Percentiles rank a stretch among this genome's conserved stretches.
These are phyloP conservation scores for Fusarium tuaranense DNA, from an alignment of 2,329 filamentous ascomycete species.

Conservation along the genomic window DNA sequence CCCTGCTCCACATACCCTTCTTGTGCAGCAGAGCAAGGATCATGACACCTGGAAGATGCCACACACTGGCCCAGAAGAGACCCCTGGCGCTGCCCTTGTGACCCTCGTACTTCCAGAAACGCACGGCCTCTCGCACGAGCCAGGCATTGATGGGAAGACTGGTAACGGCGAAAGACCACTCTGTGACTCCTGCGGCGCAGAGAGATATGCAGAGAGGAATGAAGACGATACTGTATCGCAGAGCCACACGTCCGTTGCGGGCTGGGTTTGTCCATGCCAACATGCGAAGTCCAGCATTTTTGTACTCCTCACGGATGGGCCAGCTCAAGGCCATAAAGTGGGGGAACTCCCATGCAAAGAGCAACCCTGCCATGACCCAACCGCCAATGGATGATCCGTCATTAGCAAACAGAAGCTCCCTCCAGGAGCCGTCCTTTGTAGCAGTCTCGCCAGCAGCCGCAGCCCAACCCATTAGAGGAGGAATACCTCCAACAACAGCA, in stretches of 20 bases:
- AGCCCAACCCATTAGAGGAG: slow-evolving; percentile 97
- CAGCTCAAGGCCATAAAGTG: slow-evolving; percentile 97
- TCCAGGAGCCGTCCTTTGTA: slow-evolving; percentile 79
- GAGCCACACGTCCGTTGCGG: slow-evolving; percentile 85
- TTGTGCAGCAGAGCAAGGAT: slow-evolving; percentile 93
- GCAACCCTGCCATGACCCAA: slow-evolving; percentile 85
- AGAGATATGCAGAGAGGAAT: slow-evolving; percentile 87
- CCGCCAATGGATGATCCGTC: slow-evolving; percentile 78
- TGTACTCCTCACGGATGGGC: slow-evolving; percentile 91
- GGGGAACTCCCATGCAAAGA: slow-evolving; percentile 98
- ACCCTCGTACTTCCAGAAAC: slow-evolving; percentile 84
- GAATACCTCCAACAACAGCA: slow-evolving; percentile 91
- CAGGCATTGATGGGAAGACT: slow-evolving; percentile 87
- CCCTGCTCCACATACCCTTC: slow-evolving; percentile 88
- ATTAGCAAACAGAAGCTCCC: slow-evolving; percentile 77
- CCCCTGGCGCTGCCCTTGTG: slow-evolving; percentile 83
- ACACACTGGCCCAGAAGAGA: slow-evolving; percentile 97
- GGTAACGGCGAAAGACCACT: slow-evolving; percentile 85
- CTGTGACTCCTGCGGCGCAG: slow-evolving; percentile 83
- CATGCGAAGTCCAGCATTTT: slow-evolving; percentile 75
- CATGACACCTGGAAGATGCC: slow-evolving; percentile 92
- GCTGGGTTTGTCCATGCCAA: slow-evolving; percentile 88
- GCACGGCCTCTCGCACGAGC: slow-evolving; percentile 82
- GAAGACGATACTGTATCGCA: slow-evolving; percentile 88
- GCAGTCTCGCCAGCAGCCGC: slow-evolving; percentile 92